These are phyloP conservation scores for Pyrenochaeta sp. DNA, from an alignment of 2,329 filamentous ascomycete genomes.

Conservation along the genomic window DNA sequence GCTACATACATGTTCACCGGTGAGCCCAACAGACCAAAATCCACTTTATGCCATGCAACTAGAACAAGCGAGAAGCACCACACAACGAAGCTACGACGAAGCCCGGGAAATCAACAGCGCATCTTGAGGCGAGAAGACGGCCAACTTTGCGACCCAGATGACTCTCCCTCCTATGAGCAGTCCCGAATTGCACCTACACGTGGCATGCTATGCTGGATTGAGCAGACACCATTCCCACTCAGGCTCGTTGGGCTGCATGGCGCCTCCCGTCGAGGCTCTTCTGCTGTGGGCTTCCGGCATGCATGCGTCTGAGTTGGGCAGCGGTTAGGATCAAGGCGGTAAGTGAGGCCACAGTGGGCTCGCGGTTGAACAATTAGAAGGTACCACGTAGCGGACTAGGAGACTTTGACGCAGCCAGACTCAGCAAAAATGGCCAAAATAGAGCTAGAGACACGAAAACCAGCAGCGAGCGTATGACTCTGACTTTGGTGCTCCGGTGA, in stretches of 20 bases:
- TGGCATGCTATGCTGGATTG: conserved; percentile 16
- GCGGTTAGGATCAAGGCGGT: conserved; percentile 15
- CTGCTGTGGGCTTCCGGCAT: conserved; percentile 10
- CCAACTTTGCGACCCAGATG: conserved; percentile 5
- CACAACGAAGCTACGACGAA: conserved; percentile 1
- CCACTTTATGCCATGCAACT: conserved; percentile 13
- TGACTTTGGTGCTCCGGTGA: background rate
- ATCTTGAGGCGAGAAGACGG: background rate
- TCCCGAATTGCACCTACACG: conserved; percentile 19
- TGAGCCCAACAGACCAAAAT: conserved; percentile 10
- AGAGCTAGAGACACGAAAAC: background rate
- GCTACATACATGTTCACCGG: conserved; percentile 15
- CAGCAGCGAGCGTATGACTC: background rate
- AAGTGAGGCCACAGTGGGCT: conserved; percentile 11
- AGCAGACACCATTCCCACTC: conserved; percentile 8
- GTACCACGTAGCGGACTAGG: conserved; percentile 27
- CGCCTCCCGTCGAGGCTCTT: conserved; percentile 26
- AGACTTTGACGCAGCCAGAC: background rate
- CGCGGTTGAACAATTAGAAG: conserved; percentile 15
- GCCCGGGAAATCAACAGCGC: conserved; percentile 5
- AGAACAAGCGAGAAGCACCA: conserved; percentile 14
- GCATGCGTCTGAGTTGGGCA: conserved; percentile 22
- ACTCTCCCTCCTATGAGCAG: conserved; percentile 5
- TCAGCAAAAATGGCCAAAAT: background rate
- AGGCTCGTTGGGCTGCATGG: conserved; percentile 30